These are phyloP conservation scores for Echeveria elegans DNA, from an alignment of 164 flowering plant genomes.

Conservation along the genomic window DNA sequence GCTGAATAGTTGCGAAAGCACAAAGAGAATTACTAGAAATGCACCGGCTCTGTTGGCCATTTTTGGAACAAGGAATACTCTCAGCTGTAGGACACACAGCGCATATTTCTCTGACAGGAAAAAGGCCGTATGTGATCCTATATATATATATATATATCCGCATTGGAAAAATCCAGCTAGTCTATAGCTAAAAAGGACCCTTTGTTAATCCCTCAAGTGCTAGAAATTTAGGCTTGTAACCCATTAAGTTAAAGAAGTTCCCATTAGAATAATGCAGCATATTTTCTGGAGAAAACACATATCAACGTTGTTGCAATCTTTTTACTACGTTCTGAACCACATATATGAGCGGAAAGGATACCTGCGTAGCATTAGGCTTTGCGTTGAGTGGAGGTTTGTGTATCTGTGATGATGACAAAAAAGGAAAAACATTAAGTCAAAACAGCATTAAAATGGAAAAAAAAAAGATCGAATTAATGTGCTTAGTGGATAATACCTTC, in stretches of 20 bases:
- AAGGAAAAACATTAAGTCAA: conserved; percentile 10
- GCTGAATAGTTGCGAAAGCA: conserved; percentile 23
- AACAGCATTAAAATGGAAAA: conserved; percentile 6
- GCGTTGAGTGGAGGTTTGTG: neutral
- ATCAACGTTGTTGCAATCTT: neutral
- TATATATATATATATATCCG: neutral
- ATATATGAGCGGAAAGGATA: neutral
- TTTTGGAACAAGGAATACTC: conserved; percentile 3
- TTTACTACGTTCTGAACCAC: neutral
- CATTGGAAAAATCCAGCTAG: neutral
- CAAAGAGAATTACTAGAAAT: conserved; percentile 22
- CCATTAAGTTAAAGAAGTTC: neutral
- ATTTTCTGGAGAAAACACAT: neutral
- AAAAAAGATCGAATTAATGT: neutral
- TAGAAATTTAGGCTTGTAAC: neutral
- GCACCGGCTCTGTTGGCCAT: conserved; percentile 20
- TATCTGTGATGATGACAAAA: neutral
- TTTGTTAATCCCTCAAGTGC: neutral
- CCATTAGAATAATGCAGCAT: conserved; percentile 1
- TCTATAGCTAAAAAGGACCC: neutral
- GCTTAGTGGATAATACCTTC: neutral
- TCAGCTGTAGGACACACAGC: neutral
- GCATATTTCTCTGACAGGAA: neutral
- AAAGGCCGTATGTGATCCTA: neutral
- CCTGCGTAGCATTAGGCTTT: neutral